Evolutionary conservation across 257 asterid genomes (phyloP).

Genomic region (Perilla frutescens): DNA sequence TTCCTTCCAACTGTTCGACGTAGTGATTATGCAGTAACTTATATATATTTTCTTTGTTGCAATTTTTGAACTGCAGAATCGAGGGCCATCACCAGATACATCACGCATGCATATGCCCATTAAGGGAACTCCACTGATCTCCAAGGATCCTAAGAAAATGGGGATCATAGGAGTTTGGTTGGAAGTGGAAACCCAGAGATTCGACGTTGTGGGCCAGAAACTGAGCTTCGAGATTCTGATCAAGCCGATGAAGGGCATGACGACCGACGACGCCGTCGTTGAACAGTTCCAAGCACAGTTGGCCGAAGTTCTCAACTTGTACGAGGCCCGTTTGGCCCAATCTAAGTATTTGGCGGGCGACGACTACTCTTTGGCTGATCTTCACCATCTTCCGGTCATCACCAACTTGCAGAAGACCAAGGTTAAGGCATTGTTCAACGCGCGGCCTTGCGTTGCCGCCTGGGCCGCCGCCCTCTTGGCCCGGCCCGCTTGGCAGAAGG

Average conservation of each 20-base stretch:
- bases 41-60: background rate
- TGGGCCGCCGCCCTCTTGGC: conserved; percentile 54
- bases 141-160: conserved; percentile 38
- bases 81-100: conserved; percentile 52
- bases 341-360: conserved; percentile 63
- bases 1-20: background rate
- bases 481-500: conserved; percentile 61
- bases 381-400: conserved; percentile 56
- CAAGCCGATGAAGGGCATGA: conserved; percentile 40
- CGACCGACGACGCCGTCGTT: conserved; percentile 36
- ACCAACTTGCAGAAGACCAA: conserved; percentile 46
- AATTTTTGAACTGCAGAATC: conserved; percentile 36
- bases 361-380: conserved; percentile 47
- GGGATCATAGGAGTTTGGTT: conserved; percentile 42
- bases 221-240: conserved; percentile 41
- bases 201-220: conserved; percentile 36
- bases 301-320: conserved; percentile 53
- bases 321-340: conserved; percentile 49
- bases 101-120: conserved; percentile 41
- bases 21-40: background rate
- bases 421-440: conserved; percentile 50
- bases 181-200: conserved; percentile 44
- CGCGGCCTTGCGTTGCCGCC: conserved; percentile 49
- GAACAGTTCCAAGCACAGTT: conserved; percentile 35
- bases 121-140: conserved; percentile 44